Evolutionary conservation across 306 rosid species (phyloP).

Genomic region (Rosa rugosa): DNA sequence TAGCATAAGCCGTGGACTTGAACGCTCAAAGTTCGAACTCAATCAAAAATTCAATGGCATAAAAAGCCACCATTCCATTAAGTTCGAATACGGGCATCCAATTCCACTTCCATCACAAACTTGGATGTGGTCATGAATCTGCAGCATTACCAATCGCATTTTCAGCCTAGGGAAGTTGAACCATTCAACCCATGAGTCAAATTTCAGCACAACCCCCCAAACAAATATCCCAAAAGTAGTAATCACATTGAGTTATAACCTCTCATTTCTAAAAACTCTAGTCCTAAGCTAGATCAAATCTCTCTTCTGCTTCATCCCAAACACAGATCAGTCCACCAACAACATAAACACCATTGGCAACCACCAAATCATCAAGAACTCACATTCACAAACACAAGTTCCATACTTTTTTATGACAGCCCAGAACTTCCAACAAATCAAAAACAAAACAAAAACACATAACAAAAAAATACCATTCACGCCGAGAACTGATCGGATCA

Average conservation of each 20-base stretch:
- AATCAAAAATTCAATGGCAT: background rate
- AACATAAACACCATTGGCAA: conserved; percentile 17
- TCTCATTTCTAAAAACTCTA: background rate
- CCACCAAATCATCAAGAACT: conserved; percentile 19
- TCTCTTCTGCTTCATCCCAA: conserved; percentile 30
- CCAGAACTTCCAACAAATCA: conserved; percentile 24
- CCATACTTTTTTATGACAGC: conserved; percentile 3
- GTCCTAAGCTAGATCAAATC: conserved; percentile 14
- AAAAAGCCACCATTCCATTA: conserved; percentile 5
- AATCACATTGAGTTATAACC: background rate
- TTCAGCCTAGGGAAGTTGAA: background rate
- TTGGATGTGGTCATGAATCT: background rate
- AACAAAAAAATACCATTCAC: conserved; percentile 58
- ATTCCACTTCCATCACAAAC: conserved; percentile 5
- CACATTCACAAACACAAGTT: background rate
- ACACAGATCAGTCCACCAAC: conserved; percentile 44
- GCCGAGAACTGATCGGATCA: conserved; percentile 57
- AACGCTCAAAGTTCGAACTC: conserved; percentile 2
- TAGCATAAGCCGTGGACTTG: background rate
- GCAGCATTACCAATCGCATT: background rate
- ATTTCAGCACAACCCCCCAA: background rate
- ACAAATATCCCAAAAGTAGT: background rate
- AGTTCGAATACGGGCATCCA: background rate
- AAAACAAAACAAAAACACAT: background rate
- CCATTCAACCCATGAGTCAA: conserved; percentile 8